Conservation (phyloP, 805 yeast species). For the Kazachstania martiniae region DNA sequence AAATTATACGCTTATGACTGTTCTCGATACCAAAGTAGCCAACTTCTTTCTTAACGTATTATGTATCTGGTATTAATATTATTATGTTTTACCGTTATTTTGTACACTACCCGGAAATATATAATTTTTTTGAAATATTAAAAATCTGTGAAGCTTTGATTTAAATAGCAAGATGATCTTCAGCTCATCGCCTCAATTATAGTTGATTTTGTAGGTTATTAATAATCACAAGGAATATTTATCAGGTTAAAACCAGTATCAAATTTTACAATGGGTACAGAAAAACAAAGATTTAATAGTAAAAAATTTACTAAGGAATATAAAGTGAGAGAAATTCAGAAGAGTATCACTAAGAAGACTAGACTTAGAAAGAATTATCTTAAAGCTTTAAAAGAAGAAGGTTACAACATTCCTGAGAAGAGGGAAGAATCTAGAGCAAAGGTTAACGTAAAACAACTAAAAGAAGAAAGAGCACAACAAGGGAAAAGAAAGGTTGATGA, state of each 20-base stretch:
- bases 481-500: conserved; percentile 24
- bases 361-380: conserved; percentile 72
- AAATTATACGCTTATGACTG: too few species aligned
- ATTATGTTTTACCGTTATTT: too few species aligned
- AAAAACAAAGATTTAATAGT: conserved; percentile 17
- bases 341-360: conserved; percentile 68
- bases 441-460: conserved; percentile 12
- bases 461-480: conserved; percentile 13
- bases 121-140: too few species aligned
- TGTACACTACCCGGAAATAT: too few species aligned
- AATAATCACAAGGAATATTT: too few species aligned
- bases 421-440: conserved; percentile 7
- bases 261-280: conserved; percentile 20
- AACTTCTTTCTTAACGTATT: too few species aligned
- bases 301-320: conserved; percentile 31
- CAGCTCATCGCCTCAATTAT: conserved; percentile 8
- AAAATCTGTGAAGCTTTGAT: too few species aligned
- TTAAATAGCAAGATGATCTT: too few species aligned
- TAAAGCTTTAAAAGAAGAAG: conserved; percentile 67
- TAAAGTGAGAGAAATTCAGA: conserved; percentile 56
- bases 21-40: too few species aligned
- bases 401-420: conserved; percentile 41
- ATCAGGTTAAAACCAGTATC: too few species aligned
- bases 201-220: too few species aligned
- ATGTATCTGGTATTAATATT: too few species aligned